Evolutionary conservation across 106 monocot genomes (phyloP).

Genomic region (Narthecium ossifragum): DNA sequence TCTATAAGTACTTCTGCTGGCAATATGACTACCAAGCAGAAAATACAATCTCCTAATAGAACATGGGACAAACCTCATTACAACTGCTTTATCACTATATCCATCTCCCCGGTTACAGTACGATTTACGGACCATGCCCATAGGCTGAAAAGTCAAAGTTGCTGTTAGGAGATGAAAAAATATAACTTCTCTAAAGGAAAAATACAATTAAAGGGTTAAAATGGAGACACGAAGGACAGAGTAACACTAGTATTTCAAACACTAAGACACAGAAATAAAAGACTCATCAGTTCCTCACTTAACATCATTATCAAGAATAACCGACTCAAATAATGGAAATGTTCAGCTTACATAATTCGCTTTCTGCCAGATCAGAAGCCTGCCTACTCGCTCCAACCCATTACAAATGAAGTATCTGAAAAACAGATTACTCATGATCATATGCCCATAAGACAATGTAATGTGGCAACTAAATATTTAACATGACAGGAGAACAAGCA

Average conservation of each 20-base stretch:
- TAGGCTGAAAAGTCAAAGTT: constrained; percentile 44
- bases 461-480: too few species aligned
- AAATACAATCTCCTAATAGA: too few species aligned
- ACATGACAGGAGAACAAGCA: too few species aligned
- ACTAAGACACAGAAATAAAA: too few species aligned
- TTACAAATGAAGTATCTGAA: constrained; percentile 82
- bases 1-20: too few species aligned
- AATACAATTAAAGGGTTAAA: not conserved
- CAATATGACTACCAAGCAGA: too few species aligned
- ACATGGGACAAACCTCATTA: too few species aligned
- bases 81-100: constrained; percentile 80
- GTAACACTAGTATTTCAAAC: too few species aligned
- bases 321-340: not conserved
- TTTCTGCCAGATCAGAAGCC: constrained; percentile 73
- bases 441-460: not conserved
- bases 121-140: constrained; percentile 52
- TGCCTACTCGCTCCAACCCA: constrained; percentile 77
- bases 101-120: constrained; percentile 68
- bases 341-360: constrained; percentile 72
- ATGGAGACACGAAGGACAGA: not conserved
- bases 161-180: not conserved
- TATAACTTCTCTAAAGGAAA: not conserved
- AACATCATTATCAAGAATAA: too few species aligned
- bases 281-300: too few species aligned
- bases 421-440: constrained; percentile 2